Evolutionary conservation across 164 flowering plant genomes (phyloP).

Genomic region (Vitis riparia): DNA sequence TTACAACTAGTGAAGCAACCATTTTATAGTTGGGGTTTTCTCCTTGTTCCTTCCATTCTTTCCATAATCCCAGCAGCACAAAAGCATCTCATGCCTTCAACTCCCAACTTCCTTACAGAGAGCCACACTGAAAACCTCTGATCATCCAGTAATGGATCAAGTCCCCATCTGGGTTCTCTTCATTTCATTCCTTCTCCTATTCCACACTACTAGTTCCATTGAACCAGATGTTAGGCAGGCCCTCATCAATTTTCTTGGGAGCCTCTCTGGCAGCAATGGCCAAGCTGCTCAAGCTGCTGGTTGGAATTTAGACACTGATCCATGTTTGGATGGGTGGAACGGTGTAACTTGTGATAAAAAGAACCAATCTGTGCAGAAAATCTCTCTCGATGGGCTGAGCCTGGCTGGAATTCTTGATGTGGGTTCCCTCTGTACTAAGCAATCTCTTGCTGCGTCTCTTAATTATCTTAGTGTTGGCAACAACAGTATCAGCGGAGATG

Average conservation of each 20-base stretch:
- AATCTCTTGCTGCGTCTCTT: conserved; percentile 33
- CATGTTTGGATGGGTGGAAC: conserved; percentile 43
- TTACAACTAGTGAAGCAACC: background rate
- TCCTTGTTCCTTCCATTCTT: conserved; percentile 8
- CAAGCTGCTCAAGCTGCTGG: conserved; percentile 18
- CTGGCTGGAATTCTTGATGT: conserved; percentile 40
- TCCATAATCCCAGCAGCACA: conserved; percentile 10
- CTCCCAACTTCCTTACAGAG: background rate
- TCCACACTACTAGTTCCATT: conserved; percentile 20
- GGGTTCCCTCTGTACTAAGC: conserved; percentile 25
- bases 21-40: conserved; percentile 15
- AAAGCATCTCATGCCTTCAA: background rate
- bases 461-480: conserved; percentile 29
- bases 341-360: conserved; percentile 29
- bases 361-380: conserved; percentile 15
- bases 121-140: background rate
- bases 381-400: conserved; percentile 24
- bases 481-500: conserved; percentile 38
- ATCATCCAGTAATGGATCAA: conserved; percentile 23
- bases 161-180: conserved; percentile 29
- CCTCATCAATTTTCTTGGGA: conserved; percentile 27
- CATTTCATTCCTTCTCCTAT: conserved; percentile 26
- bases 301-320: conserved; percentile 45
- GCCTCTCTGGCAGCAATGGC: conserved; percentile 18
- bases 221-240: conserved; percentile 27